Base-by-base conservation (phyloP, 805 yeast genomes). In the Kuraishia borneana region DNA sequence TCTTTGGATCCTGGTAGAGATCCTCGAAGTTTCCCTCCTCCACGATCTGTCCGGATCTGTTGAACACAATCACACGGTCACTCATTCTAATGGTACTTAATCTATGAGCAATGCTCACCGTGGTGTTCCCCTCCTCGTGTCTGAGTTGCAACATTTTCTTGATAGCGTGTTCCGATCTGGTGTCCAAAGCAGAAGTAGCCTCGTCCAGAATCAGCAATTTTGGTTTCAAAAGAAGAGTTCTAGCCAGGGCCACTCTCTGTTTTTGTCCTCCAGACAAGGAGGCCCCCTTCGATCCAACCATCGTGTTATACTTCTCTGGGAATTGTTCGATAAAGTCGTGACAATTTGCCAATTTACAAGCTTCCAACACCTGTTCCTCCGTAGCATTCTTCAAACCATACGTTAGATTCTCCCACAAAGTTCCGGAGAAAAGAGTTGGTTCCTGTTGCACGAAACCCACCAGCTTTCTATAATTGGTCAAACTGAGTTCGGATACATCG, bases 231-330 rank as follows among this genome's bases (percentile, higher is more conserved):
- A 89, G 65, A 34, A 89, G 65, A 0, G 96, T 84, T 39, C 97
- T 68, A 1, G 96, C 96, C 38, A 89, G 65, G 6, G 96, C 94
- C 30, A 89, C 76, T 45, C 97, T 63, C 54, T 89, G 97, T 58
- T 83, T 83, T 54, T 89, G 97, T 12, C 97, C 97, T 16, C 96
- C 97, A 40, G 94, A 81, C 36, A 89, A 63, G 49, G 85, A 95
- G 0, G 94, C 70, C 13, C 94, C 92, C 36, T 89, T 71, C 1
- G 95, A 76, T 0, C 96, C 96, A 14, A 88, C 83, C 14, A 68
- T 61, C 0, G 97, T 89, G 32, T 85, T 79, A 23, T 85, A 57
- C 2, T 85, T 84, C 26, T 79, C 75, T 1, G 96, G 96, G 60
- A 89, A 83, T 27, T 73, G 76, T 5, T 65, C 47, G 29, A 88